These are phyloP conservation scores for Cryphonectria japonica DNA, from an alignment of 2,329 filamentous ascomycete species.

Conservation along the genomic window DNA sequence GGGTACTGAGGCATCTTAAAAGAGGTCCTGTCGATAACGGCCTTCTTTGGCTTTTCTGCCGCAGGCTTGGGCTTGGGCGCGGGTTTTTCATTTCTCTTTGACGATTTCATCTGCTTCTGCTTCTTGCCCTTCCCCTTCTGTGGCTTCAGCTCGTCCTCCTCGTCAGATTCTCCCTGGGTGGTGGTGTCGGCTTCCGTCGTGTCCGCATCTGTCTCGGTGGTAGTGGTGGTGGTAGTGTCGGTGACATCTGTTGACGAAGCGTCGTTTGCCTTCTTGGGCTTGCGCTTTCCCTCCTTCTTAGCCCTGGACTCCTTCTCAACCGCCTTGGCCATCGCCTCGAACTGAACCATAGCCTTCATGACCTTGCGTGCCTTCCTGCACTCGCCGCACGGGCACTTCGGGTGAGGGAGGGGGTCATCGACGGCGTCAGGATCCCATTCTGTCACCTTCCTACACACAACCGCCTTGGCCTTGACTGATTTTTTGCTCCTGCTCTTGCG, in stretches of 20 bases:
- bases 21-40: conserved; percentile 11
- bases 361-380: conserved; percentile 37
- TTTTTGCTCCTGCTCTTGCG: conserved; percentile 22
- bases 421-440: conserved; percentile 23
- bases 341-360: conserved; percentile 31
- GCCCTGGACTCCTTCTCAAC: conserved; percentile 9
- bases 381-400: conserved; percentile 41
- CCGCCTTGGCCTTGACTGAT: conserved; percentile 29
- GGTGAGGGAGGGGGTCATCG: conserved; percentile 41
- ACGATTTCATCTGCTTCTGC: conserved; percentile 2
- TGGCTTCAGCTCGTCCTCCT: conserved; percentile 31
- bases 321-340: conserved; percentile 17
- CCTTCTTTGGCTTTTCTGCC: conserved; percentile 29
- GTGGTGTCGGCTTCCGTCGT: conserved; percentile 16
- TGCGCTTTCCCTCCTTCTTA: conserved; percentile 32
- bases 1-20: conserved; percentile 29
- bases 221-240: background rate
- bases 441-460: conserved; percentile 23
- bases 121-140: conserved; percentile 24
- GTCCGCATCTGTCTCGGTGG: conserved; percentile 20
- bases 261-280: conserved; percentile 21
- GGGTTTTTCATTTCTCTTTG: conserved; percentile 13
- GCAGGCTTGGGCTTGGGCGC: conserved; percentile 21
- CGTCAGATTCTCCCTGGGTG: conserved; percentile 22
- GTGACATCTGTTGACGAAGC: conserved; percentile 21